Conservation (phyloP, 2,329 filamentous ascomycete genomes). For the Aspergillus calidoustus region DNA sequence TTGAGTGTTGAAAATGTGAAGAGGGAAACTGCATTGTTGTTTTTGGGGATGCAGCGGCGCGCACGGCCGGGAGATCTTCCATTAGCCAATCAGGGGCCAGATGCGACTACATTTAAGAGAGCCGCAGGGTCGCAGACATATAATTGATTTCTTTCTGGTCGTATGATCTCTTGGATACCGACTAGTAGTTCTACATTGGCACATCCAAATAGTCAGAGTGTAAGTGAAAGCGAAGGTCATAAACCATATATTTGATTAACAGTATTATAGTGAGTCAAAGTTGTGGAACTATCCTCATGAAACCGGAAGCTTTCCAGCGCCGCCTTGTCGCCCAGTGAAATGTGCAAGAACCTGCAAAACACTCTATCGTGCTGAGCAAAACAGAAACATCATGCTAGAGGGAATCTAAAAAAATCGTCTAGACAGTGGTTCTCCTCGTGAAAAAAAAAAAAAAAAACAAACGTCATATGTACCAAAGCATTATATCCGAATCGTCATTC, state of each 20-base stretch:
- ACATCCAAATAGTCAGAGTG: background rate
- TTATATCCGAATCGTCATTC: conserved; percentile 35
- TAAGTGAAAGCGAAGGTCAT: background rate
- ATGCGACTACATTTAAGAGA: background rate
- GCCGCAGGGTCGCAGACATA: background rate
- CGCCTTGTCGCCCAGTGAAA: conserved; percentile 18
- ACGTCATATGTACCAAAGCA: conserved; percentile 22
- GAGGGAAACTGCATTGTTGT: background rate
- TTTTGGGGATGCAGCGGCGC: too few species aligned
- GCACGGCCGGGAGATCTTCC: background rate
- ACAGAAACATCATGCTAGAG: conserved; percentile 34
- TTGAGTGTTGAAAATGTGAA: background rate
- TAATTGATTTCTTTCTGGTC: background rate
- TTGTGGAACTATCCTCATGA: conserved; percentile 15
- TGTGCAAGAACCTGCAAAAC: conserved; percentile 2
- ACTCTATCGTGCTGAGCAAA: conserved; percentile 32
- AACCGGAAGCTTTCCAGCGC: conserved; percentile 25
- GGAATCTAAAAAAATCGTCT: conserved; percentile 43
- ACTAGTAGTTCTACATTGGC: background rate
- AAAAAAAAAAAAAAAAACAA: conserved; percentile 28
- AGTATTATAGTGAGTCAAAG: conserved; percentile 24
- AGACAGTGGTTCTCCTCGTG: conserved; percentile 33
- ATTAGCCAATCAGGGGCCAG: background rate
- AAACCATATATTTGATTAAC: conserved; percentile 18
- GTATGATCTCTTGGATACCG: background rate